These are phyloP conservation scores for Ophiorrhiza pumila DNA, from an alignment of 257 asterid genomes.

Conservation along the genomic window DNA sequence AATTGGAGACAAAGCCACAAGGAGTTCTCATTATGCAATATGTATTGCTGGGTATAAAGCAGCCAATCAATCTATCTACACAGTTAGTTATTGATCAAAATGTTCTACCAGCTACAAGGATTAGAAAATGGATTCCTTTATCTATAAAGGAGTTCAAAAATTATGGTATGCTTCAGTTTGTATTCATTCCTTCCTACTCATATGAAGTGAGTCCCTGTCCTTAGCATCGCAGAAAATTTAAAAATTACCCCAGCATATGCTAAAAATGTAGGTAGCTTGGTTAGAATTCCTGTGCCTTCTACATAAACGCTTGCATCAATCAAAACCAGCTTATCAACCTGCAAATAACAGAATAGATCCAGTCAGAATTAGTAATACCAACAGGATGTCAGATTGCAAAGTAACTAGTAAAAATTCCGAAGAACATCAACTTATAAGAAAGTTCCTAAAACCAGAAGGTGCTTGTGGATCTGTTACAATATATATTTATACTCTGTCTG, in stretches of 20 bases:
- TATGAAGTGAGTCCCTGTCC: background rate
- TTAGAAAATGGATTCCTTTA: background rate
- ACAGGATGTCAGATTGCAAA: background rate
- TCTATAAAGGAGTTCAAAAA: background rate
- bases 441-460: too few species aligned
- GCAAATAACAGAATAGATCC: conserved; percentile 22
- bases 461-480: background rate
- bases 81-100: background rate
- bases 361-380: background rate
- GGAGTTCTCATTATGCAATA: background rate
- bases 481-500: background rate
- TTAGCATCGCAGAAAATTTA: background rate
- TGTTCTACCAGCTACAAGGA: background rate
- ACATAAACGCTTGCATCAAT: conserved; percentile 63
- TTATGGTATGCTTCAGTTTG: background rate
- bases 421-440: background rate
- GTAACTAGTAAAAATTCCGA: background rate
- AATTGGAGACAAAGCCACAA: background rate
- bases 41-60: background rate
- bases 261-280: conserved; percentile 44
- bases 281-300: conserved; percentile 47
- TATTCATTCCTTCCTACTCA: background rate
- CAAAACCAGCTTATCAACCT: conserved; percentile 68
- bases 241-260: conserved; percentile 62
- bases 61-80: background rate